Evolutionary conservation across 345 rosid species (phyloP), one percentile per base, ranked within the genome.

Genomic region (Eutrema japonicum): DNA sequence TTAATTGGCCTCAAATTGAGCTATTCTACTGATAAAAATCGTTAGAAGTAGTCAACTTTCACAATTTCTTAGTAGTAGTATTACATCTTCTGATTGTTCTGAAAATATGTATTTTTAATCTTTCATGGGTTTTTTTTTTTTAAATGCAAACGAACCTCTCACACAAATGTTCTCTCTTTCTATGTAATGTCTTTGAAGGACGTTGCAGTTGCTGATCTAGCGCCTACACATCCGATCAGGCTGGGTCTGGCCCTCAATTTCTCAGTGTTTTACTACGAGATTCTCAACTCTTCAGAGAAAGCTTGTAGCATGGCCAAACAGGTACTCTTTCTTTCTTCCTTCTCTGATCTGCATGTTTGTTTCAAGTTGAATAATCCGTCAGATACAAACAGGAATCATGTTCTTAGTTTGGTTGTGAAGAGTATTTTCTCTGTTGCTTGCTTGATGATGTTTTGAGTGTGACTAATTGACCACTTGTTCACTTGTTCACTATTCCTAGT

Each of bases 221-320:
- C 92, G 2, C 89, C 92, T 54, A 87, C 92, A 41, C 92, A 85
- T 78, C 92, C 92, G 30, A 85, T 87, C 54, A 82, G 92, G 64
- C 79, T 87, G 46, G 92, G 92, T 55, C 61, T 87, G 58, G 92
- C 92, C 18, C 80, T 87, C 45, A 87, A 87, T 79, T 87, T 87
- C 82, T 87, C 92, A 0, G 92, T 87, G 68, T 87, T 87, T 75
- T 87, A 87, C 78, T 87, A 87, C 30, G 89, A 87, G 84, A 87
- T 87, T 59, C 78, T 87, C 77, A 87, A 85, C 51, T 87, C 92
- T 54, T 83, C 92, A 1, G 92, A 87, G 72, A 85, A 80, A 64
- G 92, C 92, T 72, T 87, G 92, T 76, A 87, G 71, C 77, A 87
- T 87, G 79, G 92, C 92, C 56, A 87, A 87, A 78, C 89, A 87